Evolutionary conservation across 208 protist species (phyloP), one percentile per base, ranked within the genome.

Genomic region (Blastocrithidia nonstop): DNA sequence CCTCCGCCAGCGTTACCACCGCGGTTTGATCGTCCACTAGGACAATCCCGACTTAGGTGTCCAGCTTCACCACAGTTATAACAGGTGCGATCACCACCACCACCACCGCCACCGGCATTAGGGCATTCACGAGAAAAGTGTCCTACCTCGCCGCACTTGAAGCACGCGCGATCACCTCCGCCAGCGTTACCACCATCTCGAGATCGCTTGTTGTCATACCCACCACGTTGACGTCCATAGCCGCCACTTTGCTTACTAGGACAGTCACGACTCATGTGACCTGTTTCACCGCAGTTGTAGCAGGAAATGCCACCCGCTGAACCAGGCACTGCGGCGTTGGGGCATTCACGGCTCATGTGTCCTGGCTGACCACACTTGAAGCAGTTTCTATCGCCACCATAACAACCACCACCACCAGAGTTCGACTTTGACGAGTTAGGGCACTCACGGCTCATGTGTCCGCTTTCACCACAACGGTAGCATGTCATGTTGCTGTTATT

Each of bases 231-330:
- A 9, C 41, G 25, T 22, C 41, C n/a, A 28, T 39, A 47, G 21
- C 50, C 47, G 43, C 52, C 54, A 29, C 1, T 38, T 16, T 46
- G 33, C 16, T 24, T 46, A 42, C 35, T 59, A 20, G 79, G 67
- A 68, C 86, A 94, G 21, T 80, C 75, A 25, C 84, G 68, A 57
- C 64, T 75, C n/a, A 91, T 61, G 67, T 93, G 85, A 45, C 85
- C 85, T 7, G 57, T 11, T 54, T 88, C 33, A 29, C 76, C 65
- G 52, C 83, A 93, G 60, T 77, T 91, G 62, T 87, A 93, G 61
- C 84, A 93, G 39, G 35, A 37, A 41, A 43, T 37, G 38, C 70
- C 72, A 19, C 47, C 43, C 26, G 43, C 47, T 39, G 45, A 48
- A 41, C 57, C 60, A 27, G 54, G 61, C 17, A 77, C 57, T 15